Percentiles rank a stretch among this genome's conserved stretches.
Conservation (phyloP, 441 rosid species). For the Corymbia calophylla region DNA sequence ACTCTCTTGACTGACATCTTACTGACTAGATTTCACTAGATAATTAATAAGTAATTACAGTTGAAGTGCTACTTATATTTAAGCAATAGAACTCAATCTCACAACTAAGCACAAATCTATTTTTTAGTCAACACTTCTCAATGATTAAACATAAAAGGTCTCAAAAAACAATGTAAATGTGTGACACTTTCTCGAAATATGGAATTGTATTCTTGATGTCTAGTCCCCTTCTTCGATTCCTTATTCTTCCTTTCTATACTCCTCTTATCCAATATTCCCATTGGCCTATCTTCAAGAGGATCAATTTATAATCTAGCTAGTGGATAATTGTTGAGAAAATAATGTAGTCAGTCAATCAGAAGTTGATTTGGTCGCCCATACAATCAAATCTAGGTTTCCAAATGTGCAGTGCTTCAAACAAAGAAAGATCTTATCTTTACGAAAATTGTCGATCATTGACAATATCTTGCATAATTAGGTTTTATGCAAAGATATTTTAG, state of each 20-base stretch:
- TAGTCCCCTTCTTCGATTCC: background rate
- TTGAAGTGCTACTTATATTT: background rate
- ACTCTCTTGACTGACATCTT: background rate
- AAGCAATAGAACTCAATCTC: background rate
- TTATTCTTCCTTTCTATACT: background rate
- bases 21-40: background rate
- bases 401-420: background rate
- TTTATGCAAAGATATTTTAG: too few relatives aligned
- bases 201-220: background rate
- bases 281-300: background rate
- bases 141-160: background rate
- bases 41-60: too few relatives aligned
- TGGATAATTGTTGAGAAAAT: too few relatives aligned
- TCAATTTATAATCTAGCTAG: background rate
- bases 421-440: background rate
- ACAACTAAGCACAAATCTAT: background rate
- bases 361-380: background rate
- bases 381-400: background rate
- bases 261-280: background rate
- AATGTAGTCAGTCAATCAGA: background rate
- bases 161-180: background rate
- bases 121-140: background rate
- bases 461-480: background rate
- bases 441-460: fast-evolving
- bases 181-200: background rate